Percentiles rank a stretch among this genome's conserved stretches.
Evolutionary conservation across 805 yeast species (phyloP).

Genomic region (Monosporozyma aerobia): DNA sequence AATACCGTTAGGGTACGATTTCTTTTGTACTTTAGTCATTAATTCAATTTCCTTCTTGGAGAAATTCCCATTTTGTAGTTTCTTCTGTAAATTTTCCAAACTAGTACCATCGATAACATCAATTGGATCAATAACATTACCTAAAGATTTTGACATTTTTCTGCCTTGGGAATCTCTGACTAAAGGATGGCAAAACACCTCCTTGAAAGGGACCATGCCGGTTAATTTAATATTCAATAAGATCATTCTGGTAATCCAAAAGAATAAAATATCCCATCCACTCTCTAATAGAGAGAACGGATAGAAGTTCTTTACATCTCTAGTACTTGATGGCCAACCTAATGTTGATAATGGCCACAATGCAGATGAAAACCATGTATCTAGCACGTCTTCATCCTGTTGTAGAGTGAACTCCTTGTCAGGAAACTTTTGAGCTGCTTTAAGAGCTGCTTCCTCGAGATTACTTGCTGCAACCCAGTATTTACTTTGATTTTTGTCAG

Average conservation of each 20-base stretch:
- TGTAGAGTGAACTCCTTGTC: conserved; percentile 57
- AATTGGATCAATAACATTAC: conserved; percentile 90
- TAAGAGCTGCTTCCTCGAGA: conserved; percentile 69
- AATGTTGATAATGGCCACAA: conserved; percentile 94
- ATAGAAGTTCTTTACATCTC: conserved; percentile 64
- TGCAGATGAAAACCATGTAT: conserved; percentile 99
- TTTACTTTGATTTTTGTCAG: conserved; percentile 34
- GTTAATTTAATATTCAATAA: conserved; percentile 80
- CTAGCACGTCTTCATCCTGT: conserved; percentile 95
- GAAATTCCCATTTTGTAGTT: conserved; percentile 69
- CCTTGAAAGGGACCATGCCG: conserved; percentile 76
- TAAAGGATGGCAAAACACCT: conserved; percentile 96
- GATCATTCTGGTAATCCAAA: conserved; percentile 97
- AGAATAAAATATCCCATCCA: conserved; percentile 97
- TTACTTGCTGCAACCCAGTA: conserved; percentile 88
- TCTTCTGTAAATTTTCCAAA: conserved; percentile 64
- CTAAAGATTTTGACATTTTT: conserved; percentile 95
- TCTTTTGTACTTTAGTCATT: conserved; percentile 77
- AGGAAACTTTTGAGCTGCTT: conserved; percentile 67
- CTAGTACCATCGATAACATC: conserved; percentile 86
- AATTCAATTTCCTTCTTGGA: conserved; percentile 75
- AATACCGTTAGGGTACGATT: conserved; percentile 87
- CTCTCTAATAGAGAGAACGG: conserved; percentile 94
- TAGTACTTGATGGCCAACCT: conserved; percentile 82
- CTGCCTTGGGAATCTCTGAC: conserved; percentile 98